Evolutionary conservation across 345 rosid species (phyloP).

Genomic region (Ricinus communis): DNA sequence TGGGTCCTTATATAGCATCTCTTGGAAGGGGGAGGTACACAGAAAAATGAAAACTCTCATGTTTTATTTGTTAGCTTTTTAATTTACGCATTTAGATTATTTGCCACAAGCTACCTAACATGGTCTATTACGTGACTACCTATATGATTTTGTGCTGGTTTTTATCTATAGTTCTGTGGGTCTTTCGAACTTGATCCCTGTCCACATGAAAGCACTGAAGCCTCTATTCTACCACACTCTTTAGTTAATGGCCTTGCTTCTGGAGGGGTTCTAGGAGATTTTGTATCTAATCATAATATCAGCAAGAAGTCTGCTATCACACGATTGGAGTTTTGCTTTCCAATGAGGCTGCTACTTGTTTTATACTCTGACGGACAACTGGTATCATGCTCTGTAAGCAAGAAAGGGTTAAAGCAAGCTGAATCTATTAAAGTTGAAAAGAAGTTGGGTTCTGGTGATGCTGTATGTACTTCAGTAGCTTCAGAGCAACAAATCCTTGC

Average conservation of each 20-base stretch:
- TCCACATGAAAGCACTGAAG: conserved; percentile 34
- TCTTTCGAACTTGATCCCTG: conserved; percentile 58
- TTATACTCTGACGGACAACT: conserved; percentile 73
- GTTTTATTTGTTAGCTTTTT: neutral
- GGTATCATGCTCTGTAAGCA: conserved; percentile 72
- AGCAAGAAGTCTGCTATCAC: conserved; percentile 49
- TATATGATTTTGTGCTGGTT: neutral
- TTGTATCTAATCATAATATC: conserved; percentile 28
- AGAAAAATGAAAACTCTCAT: neutral
- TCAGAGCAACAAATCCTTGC: conserved; percentile 92
- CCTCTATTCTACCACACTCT: conserved; percentile 37
- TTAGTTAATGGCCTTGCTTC: conserved; percentile 53
- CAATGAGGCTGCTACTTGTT: conserved; percentile 67
- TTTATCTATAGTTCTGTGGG: conserved; percentile 65
- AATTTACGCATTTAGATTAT: neutral
- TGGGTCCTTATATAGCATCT: conserved; percentile 76
- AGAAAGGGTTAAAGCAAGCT: conserved; percentile 74
- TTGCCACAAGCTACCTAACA: conserved; percentile 1
- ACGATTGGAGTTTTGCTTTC: conserved; percentile 70
- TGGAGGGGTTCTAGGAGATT: conserved; percentile 40
- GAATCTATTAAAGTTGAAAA: conserved; percentile 72
- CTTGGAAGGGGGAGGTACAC: conserved; percentile 98
- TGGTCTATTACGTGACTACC: conserved; percentile 2
- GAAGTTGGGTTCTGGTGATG: conserved; percentile 70
- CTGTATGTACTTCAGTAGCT: conserved; percentile 78